These are phyloP conservation scores for Aspergillus egyptiacus DNA, from an alignment of 495 filamentous ascomycete species.

Conservation along the genomic window DNA sequence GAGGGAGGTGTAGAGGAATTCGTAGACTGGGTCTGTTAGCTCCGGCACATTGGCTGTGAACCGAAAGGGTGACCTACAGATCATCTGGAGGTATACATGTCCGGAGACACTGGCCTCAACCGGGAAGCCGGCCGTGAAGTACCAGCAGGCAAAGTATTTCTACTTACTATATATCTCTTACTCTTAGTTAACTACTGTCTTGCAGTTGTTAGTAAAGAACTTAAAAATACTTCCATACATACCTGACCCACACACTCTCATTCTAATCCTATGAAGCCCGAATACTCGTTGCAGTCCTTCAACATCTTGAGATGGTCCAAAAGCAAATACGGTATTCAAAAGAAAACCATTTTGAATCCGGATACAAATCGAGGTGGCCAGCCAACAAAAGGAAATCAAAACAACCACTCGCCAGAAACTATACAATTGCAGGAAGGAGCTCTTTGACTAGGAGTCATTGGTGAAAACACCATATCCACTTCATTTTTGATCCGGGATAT, in stretches of 20 bases:
- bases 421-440: not conserved
- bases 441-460: not conserved
- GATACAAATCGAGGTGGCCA: not conserved
- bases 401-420: not conserved
- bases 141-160: constrained; percentile 56
- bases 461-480: not conserved
- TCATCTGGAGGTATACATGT: constrained; percentile 43
- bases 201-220: too few species aligned
- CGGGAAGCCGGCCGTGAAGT: constrained; percentile 52
- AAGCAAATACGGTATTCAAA: too few species aligned
- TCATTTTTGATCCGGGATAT: not conserved
- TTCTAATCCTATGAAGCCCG: too few species aligned
- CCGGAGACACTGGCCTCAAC: constrained; percentile 36
- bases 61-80: constrained; percentile 31
- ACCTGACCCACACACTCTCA: too few species aligned
- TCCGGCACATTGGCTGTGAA: too few species aligned
- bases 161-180: too few species aligned
- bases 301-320: too few species aligned
- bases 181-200: too few species aligned
- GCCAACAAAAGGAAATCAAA: not conserved
- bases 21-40: constrained; percentile 28
- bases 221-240: too few species aligned
- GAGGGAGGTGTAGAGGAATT: constrained; percentile 41
- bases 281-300: too few species aligned
- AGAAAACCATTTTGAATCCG: too few species aligned